A percentile compares a stretch with the other conserved stretches of the same genome.
Conservation (phyloP, 1,284 basidiomycete genomes). For the Cutaneotrichosporon spelunceum region DNA sequence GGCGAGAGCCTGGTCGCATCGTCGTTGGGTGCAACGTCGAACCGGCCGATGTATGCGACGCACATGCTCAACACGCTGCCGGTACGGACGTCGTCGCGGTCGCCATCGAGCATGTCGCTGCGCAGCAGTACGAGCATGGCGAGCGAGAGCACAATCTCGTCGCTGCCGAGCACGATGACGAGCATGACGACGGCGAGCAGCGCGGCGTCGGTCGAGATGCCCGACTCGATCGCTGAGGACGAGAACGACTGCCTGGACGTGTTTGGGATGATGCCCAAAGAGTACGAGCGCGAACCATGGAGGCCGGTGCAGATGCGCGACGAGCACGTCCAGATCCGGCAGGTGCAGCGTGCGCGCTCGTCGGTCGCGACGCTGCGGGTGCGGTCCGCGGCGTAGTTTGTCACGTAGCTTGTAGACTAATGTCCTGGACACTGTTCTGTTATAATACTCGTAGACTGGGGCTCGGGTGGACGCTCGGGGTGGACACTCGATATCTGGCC, state of each 20-base stretch:
- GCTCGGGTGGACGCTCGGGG: too few relatives aligned
- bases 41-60: not conserved
- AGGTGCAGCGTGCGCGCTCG: not conserved
- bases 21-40: slow-evolving; percentile 5
- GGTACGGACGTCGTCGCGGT: slow-evolving; percentile 3
- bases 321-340: slow-evolving; percentile 5
- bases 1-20: slow-evolving; percentile 6
- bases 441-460: not conserved
- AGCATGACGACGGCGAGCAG: slow-evolving; percentile 16
- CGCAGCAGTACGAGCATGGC: slow-evolving; percentile 10
- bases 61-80: not conserved
- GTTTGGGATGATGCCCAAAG: not conserved
- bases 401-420: too few relatives aligned
- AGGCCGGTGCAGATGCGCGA: slow-evolving; percentile 2
- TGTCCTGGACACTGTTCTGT: not conserved
- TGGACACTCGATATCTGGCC: not conserved
- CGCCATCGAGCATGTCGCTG: slow-evolving; percentile 13
- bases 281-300: not conserved
- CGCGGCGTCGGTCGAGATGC: slow-evolving; percentile 21
- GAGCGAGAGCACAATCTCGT: slow-evolving; percentile 9
- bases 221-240: slow-evolving; percentile 18
- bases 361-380: slow-evolving; percentile 1
- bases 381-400: not conserved
- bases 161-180: slow-evolving; percentile 9
- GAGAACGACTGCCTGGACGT: slow-evolving; percentile 1